Base-by-base conservation (phyloP, 495 filamentous ascomycete genomes). In the Neurospora sp. region DNA sequence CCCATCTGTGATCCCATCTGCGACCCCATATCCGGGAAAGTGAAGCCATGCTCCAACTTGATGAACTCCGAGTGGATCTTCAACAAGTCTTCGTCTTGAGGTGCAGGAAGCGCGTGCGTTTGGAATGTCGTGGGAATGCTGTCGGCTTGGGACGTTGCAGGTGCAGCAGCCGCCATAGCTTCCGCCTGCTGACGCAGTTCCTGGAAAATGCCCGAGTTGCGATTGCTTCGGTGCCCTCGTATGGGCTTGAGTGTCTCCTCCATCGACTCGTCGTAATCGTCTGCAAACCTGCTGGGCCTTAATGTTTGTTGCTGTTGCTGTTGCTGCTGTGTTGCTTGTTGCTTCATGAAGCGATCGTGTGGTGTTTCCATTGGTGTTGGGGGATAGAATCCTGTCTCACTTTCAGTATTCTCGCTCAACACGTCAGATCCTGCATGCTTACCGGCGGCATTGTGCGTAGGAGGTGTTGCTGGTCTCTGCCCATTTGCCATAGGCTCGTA, bases 391-490 rank as follows among this genome's bases (percentile, higher is more conserved):
- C 77, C 86, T 88, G 69, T n/a, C 10, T 75, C 37, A 59, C 44
- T 3, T 61, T 75, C 59, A 76, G 72, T 35, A 61, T 45, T 70
- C n/a, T 53, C 31, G 37, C n/a, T 14, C 12, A 20, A 9, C n/a
- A 45, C 39, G 31, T 72, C 16, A 42, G 22, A 48, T 20, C 22
- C 6, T 4, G 35, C n/a, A 8, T 68, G 78, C 87, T 82, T 83
- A 91, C 90, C 82, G 70, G 77, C 77, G 70, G 78, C 83, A 79
- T 84, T 85, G 76, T 89, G 88, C 53, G 80, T 84, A 74, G 82
- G 83, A 75, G 88, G 90, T 39, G 89, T 93, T 73, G 84, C 81
- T 45, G 89, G 88, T 74, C 85, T 84, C 73, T 85, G 84, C 8
- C 37, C 70, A 40, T 40, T 74, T 48, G 77, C 79, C 75, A 87